These are phyloP conservation scores for Aspergillus sp. DNA, from an alignment of 2,329 filamentous ascomycete species.

Conservation along the genomic window DNA sequence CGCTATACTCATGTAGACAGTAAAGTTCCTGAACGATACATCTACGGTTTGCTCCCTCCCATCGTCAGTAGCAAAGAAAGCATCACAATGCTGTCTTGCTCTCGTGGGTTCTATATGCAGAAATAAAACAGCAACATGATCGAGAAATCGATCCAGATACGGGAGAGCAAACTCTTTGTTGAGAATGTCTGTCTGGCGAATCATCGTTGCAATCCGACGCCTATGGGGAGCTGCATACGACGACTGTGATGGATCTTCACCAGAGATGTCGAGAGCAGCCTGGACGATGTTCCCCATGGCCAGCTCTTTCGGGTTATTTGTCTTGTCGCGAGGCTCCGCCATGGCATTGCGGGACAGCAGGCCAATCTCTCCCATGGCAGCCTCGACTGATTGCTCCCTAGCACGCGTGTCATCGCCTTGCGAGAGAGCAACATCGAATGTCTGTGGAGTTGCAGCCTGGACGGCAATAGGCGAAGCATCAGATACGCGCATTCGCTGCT, in stretches of 20 bases:
- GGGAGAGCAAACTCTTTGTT: slow-evolving; percentile 2
- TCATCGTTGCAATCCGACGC: not conserved
- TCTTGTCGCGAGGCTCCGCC: slow-evolving; percentile 23
- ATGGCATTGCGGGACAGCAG: slow-evolving; percentile 27
- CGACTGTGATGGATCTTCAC: slow-evolving; percentile 7
- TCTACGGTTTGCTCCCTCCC: too few species aligned
- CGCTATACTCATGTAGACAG: slow-evolving; percentile 9
- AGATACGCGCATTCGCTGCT: slow-evolving; percentile 3
- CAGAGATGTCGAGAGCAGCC: slow-evolving; percentile 11
- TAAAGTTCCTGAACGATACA: slow-evolving; percentile 3
- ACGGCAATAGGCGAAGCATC: not conserved
- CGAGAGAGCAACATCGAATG: not conserved
- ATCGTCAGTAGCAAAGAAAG: slow-evolving; percentile 3
- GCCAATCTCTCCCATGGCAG: slow-evolving; percentile 26
- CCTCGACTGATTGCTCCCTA: slow-evolving; percentile 12
- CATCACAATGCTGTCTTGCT: slow-evolving; percentile 6
- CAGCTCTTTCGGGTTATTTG: slow-evolving; percentile 14
- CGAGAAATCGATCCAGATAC: slow-evolving; percentile 9
- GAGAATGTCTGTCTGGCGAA: not conserved
- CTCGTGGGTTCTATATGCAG: slow-evolving; percentile 7
- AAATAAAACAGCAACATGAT: slow-evolving; percentile 4
- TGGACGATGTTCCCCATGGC: slow-evolving; percentile 14
- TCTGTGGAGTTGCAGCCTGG: not conserved
- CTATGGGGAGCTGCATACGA: not conserved
- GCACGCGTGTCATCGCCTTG: not conserved